phyloP scores from a whole-genome alignment of 306 rosid species.

The Senna tora region DNA sequence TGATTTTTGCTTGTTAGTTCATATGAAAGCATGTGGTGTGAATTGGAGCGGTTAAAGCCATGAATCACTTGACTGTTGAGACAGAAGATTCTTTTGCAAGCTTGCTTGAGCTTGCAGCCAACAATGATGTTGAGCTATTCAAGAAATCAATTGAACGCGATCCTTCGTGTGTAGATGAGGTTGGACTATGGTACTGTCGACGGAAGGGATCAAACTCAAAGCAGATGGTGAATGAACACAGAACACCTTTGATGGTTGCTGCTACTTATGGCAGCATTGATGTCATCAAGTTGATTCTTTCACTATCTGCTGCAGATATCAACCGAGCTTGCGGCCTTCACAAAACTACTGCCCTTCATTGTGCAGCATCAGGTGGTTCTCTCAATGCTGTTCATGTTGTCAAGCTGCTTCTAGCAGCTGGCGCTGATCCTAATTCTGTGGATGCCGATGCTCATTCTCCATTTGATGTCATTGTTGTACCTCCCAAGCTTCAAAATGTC shows the following conservation, averaged over 20 bases:
- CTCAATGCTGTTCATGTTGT: conserved; percentile 71
- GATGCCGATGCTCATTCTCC: conserved; percentile 84
- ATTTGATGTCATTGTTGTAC: conserved; percentile 63
- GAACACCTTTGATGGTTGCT: conserved; percentile 94
- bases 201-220: conserved; percentile 66
- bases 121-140: conserved; percentile 74
- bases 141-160: conserved; percentile 64
- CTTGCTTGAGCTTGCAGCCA: conserved; percentile 89
- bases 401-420: conserved; percentile 75
- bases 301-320: conserved; percentile 62
- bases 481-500: conserved; percentile 59
- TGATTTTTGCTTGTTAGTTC: no score
- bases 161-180: conserved; percentile 74
- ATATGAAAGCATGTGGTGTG: conserved; percentile 63
- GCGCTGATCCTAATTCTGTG: conserved; percentile 73
- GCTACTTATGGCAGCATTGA: conserved; percentile 89
- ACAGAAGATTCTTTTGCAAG: conserved; percentile 80
- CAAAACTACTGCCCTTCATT: conserved; percentile 91
- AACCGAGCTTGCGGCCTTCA: conserved; percentile 71
- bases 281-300: conserved; percentile 68
- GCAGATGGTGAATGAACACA: conserved; percentile 79
- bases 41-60: conserved; percentile 53
- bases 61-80: conserved; percentile 78
- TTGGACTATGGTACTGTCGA: conserved; percentile 88
- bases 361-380: conserved; percentile 93